These are phyloP conservation scores for Fistulinella cinereoalba DNA, from an alignment of 1,284 basidiomycete species.

Conservation along the genomic window DNA sequence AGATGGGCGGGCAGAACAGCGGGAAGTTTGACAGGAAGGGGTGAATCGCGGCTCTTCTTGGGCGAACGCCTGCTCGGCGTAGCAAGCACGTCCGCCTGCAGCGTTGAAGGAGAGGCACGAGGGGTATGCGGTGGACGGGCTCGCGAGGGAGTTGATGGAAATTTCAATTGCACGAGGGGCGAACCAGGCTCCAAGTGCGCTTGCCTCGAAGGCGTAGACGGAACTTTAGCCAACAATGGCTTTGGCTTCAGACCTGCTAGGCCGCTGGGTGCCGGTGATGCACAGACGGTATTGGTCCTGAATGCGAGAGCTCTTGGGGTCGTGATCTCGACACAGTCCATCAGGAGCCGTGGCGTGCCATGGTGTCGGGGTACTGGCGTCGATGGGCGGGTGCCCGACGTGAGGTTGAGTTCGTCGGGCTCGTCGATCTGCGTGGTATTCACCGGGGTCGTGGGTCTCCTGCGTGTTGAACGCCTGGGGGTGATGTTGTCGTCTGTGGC, in stretches of 20 bases:
- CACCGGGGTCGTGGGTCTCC: conserved; percentile 2
- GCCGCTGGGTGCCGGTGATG: conserved; percentile 14
- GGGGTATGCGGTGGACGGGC: conserved; percentile 19
- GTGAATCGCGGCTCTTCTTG: conserved; percentile 11
- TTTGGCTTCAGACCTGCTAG: conserved; percentile 2
- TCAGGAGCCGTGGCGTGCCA: conserved; percentile 30
- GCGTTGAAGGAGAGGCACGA: conserved; percentile 19
- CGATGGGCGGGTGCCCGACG: conserved; percentile 23
- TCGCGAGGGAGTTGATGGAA: conserved; percentile 29
- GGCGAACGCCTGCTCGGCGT: conserved; percentile 23
- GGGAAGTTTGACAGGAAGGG: conserved; percentile 23
- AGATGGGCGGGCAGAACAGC: conserved; percentile 38
- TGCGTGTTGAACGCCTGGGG: conserved; percentile 23
- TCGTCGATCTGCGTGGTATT: conserved; percentile 12
- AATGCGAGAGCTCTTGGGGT: conserved; percentile 23
- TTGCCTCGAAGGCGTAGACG: conserved; percentile 24
- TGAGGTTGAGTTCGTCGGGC: conserved; percentile 38
- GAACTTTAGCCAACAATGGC: conserved; percentile 1
- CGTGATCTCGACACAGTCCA: conserved; percentile 42
- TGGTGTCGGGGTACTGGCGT: conserved; percentile 30
- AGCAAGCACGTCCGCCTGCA: conserved; percentile 7
- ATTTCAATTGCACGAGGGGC: conserved; percentile 2
- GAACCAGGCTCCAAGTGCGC: not conserved
- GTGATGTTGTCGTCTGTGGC: conserved; percentile 22
- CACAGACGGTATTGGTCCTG: not conserved